Percentiles rank a stretch among this genome's conserved stretches.
Conservation (phyloP, 768 basidiomycete genomes). For the Amanita fuliginea region DNA sequence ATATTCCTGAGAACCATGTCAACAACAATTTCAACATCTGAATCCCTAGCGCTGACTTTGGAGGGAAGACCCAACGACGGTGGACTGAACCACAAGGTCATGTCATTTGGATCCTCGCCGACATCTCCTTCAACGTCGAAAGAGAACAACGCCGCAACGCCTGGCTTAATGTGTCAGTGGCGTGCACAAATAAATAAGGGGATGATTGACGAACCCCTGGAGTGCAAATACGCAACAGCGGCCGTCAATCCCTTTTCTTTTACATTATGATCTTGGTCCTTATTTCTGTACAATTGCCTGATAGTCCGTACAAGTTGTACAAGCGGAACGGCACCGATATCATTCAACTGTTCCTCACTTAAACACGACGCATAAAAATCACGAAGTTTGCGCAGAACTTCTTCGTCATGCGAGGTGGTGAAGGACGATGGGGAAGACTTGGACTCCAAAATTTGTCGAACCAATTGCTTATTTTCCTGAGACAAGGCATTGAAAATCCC, state of each 20-base stretch:
- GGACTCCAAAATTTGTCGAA: constrained; percentile 60
- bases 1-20: constrained; percentile 52
- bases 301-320: constrained; percentile 54
- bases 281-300: constrained; percentile 45
- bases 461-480: constrained; percentile 67
- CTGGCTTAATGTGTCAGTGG: constrained; percentile 23
- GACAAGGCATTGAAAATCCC: constrained; percentile 65
- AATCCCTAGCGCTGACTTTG: constrained; percentile 41
- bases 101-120: constrained; percentile 74
- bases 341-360: constrained; percentile 67
- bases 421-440: constrained; percentile 21
- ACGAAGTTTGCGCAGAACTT: constrained; percentile 53
- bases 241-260: constrained; percentile 58
- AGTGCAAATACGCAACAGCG: constrained; percentile 78
- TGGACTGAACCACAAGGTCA: constrained; percentile 82
- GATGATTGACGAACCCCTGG: constrained; percentile 50
- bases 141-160: constrained; percentile 67
- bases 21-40: not conserved
- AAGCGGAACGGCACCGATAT: constrained; percentile 62
- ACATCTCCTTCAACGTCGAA: constrained; percentile 84
- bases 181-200: not conserved
- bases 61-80: constrained; percentile 74
- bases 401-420: constrained; percentile 33
- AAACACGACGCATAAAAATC: constrained; percentile 74
- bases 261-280: constrained; percentile 23